These are phyloP conservation scores for Populus tomentosa DNA, from an alignment of 441 rosid species.

Conservation along the genomic window DNA sequence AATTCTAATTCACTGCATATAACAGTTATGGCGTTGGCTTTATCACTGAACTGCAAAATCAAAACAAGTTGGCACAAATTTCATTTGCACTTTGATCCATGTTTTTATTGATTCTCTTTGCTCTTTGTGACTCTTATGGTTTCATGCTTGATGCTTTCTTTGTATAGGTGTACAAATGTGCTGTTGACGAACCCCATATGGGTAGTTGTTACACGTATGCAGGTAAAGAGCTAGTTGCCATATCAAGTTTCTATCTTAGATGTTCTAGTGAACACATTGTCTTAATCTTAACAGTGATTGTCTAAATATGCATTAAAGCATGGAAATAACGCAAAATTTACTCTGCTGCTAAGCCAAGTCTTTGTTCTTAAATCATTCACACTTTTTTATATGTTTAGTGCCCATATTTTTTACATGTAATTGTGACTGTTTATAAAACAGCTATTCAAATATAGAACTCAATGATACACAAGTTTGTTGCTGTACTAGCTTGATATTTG, in stretches of 20 bases:
- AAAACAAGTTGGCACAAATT: not conserved
- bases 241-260: conserved; percentile 1
- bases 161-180: conserved; percentile 80
- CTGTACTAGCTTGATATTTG: not conserved
- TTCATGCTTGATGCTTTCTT: conserved; percentile 16
- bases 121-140: not conserved
- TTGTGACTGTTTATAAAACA: no score
- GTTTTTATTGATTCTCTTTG: conserved; percentile 7
- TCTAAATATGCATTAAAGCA: conserved; percentile 6
- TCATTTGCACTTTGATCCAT: not conserved
- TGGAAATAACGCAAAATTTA: not conserved
- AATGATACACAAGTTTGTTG: not conserved
- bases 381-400: not conserved
- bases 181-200: conserved; percentile 89
- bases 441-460: not conserved
- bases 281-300: not conserved
- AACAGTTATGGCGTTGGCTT: not conserved
- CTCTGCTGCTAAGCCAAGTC: not conserved
- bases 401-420: not conserved
- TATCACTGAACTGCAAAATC: not conserved
- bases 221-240: conserved; percentile 45
- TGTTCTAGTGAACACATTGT: not conserved
- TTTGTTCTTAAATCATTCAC: not conserved
- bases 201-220: conserved; percentile 97
- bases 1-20: no score